Conservation (phyloP, 1,284 basidiomycete species). For the Garcileccinum viscosum region DNA sequence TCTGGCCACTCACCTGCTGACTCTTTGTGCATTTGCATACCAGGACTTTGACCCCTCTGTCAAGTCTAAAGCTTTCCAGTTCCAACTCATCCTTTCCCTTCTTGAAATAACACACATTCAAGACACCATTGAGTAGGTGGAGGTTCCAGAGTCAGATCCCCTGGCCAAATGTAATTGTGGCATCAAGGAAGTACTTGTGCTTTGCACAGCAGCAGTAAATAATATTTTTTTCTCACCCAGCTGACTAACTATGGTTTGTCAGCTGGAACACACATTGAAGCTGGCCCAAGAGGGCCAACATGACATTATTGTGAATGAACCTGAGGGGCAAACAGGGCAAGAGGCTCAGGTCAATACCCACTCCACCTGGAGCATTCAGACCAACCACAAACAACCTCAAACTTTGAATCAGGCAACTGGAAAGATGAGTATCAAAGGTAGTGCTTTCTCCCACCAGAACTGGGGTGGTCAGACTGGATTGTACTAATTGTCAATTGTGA, state of each 20-base stretch:
- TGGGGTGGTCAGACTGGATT: neutral
- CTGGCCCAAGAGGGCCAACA: neutral
- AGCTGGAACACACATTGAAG: neutral
- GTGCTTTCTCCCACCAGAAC: neutral
- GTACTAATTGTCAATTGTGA: neutral
- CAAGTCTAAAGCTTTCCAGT: neutral
- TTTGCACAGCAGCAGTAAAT: neutral
- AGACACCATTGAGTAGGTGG: neutral
- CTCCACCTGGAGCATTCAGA: neutral
- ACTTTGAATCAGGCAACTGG: neutral
- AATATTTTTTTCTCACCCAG: neutral
- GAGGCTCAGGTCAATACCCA: neutral
- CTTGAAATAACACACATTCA: neutral
- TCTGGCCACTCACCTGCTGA: neutral
- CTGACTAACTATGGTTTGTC: neutral
- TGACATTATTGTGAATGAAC: neutral
- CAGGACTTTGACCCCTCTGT: neutral
- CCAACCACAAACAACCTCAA: neutral
- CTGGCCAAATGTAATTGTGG: neutral
- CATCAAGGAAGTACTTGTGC: neutral
- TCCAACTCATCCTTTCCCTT: neutral
- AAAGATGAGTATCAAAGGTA: neutral
- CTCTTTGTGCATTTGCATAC: neutral
- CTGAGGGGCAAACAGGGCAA: neutral
- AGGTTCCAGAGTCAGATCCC: neutral